Base-by-base conservation (phyloP, 1,284 basidiomycete genomes). In the Moesziomyces aphidis region DNA sequence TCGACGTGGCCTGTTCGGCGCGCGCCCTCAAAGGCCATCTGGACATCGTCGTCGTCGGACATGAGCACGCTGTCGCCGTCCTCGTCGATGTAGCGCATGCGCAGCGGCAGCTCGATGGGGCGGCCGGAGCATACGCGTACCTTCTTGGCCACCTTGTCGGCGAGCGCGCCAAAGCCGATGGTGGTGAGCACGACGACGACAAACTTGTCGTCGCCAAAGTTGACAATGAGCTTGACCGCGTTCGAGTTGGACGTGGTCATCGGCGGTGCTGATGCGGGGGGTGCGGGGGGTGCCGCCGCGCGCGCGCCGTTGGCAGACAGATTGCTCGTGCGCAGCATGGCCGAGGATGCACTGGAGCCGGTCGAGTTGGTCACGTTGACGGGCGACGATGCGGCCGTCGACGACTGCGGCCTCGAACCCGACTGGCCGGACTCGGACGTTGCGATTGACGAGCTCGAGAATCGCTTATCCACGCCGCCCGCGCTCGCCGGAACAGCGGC, bases 111-210 rank as follows among this genome's bases (percentile, higher is more conserved):
- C 9, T 79, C 74, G 2, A 64, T 56, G 5, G 46, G 5, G 31
- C 63, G 65, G 36, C 65, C 77, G n/a, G 60, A 62, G 31, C 75
- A 77, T 4, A 95, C 87, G 23, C 93, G 89, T 76, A 97, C 93
- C 89, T 98, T 98, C 86, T 91, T 91, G 31, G 92, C 90, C 4
- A 98, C 93, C 84, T 92, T 92, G 81, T 95, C 92, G 64, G 95
- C 90, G 50, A 99, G 88, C 42, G 94, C 92, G 60, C 87, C 87
- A 84, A 91, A 96, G 79, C 92, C 89, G 22, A 92, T 92, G 61
- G 88, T 86, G 44, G 91, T 88, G 42, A 93, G 89, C 13, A 96
- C 92, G 83, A 94, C 93, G 66, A 98, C 93, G 69, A 95, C 91
- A 83, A 95, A 97, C 55, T 94, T 91, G 83, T 97, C 95, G 77